Base-by-base conservation (phyloP, 1,284 basidiomycete species). In the Trichosporon faecale region DNA sequence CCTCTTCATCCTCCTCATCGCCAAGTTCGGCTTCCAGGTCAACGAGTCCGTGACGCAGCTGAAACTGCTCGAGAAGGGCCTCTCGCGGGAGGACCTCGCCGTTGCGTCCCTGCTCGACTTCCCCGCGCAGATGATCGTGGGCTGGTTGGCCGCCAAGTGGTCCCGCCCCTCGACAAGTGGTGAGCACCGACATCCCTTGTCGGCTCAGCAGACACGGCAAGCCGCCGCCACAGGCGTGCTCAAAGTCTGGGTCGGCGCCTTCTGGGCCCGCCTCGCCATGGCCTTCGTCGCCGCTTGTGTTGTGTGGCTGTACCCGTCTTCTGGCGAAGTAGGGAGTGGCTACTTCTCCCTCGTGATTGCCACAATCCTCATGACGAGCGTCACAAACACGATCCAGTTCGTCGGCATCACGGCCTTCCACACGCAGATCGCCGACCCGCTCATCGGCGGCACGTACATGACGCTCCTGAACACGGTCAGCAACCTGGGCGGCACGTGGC, bases 401-500 rank as follows among this genome's bases (percentile, higher is more conserved):
- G 96, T 98, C 23, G 95, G 96, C 18, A 95, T 99, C 75, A 94
- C 94, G 9, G 96, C 97, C 3, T 99, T 98, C 88, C 96, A 99
- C 80, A 98, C 95, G 1, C 90, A 93, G 72, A 91, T 99, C 66
- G 95, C 97, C 0, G 97, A 99, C 80, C 97, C 97, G 0, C 80
- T 98, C 16, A 98, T 99, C 72, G 97, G 97, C 33, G 97, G 95
- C 64, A 98, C 95, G 1, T 98, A 98, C 81, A 98, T 98, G 95
- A 98, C 95, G 16, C 86, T 99, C 37, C 85, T 99, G 69, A 98
- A 98, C 82, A 99, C 97, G 6, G 94, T 98, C 75, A 91, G 91
- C 25, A 99, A 99, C 80, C 88, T 99, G 71, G 97, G 97, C 66
- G 97, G 97, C 8, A 99, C 97, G 1, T 98, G 95, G 95, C 97